Evolutionary conservation across 352 stramenopile genomes (phyloP).

Genomic region (Pythium rhizo-oryzae): DNA sequence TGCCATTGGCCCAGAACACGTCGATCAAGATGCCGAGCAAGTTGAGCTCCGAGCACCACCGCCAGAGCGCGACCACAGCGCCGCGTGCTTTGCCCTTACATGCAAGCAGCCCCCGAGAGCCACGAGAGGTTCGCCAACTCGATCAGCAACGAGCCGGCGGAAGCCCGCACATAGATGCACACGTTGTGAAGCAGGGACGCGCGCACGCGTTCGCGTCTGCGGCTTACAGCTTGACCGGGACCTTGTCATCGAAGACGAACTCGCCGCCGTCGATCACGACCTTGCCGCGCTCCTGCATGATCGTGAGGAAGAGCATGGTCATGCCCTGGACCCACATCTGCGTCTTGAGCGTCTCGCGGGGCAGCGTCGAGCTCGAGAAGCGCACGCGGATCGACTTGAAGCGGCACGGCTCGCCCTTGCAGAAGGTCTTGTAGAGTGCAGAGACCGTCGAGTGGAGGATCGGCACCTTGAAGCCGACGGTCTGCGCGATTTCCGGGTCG

Average conservation of each 20-base stretch:
- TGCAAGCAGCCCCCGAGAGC: conserved; percentile 47
- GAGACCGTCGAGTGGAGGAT: conserved; percentile 95
- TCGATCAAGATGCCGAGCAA: conserved; percentile 96
- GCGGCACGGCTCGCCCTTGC: conserved; percentile 54
- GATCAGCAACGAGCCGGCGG: conserved; percentile 95
- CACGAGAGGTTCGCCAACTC: conserved; percentile 97
- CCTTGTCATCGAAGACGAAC: conserved; percentile 58
- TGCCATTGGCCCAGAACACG: conserved; percentile 86
- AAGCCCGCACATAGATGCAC: too few relatives aligned
- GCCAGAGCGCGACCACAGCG: conserved; percentile 80
- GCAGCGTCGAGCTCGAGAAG: conserved; percentile 86
- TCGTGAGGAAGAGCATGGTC: conserved; percentile 73
- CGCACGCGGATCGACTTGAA: conserved; percentile 90
- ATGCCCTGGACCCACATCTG: conserved; percentile 71
- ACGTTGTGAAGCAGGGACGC: too few relatives aligned
- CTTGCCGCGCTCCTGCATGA: conserved; percentile 73
- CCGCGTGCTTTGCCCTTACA: conserved; percentile 66
- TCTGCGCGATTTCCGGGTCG: conserved; percentile 81
- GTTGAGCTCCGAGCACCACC: conserved; percentile 78
- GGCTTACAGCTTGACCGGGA: conserved; percentile 29
- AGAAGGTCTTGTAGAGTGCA: conserved; percentile 91
- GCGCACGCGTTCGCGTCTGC: too few relatives aligned
- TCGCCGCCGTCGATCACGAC: conserved; percentile 82
- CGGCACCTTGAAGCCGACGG: conserved; percentile 77
- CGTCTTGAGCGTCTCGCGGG: conserved; percentile 86